Evolutionary conservation across 2,329 filamentous ascomycete genomes (phyloP), one percentile per base, ranked within the genome.

Genomic region (Fusarium sp.): DNA sequence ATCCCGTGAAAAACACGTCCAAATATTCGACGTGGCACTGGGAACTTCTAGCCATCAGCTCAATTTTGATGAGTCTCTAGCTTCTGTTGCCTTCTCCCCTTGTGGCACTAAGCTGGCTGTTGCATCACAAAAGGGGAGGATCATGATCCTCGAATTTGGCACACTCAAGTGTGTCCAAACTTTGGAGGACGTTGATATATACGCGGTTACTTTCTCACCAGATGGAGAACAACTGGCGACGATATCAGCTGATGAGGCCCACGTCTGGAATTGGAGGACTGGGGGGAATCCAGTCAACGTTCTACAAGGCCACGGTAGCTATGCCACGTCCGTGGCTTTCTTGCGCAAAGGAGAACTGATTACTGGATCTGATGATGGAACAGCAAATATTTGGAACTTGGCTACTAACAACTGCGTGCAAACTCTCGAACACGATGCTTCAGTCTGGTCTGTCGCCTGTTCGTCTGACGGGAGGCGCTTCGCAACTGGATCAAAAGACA

Each of bases 181-280:
- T 0, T 14, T 35, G 2, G 3, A 37, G 48, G 25, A 43, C 6
- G 6, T 13, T 13, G 16, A 11, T 16, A 20, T 20, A 52, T 5
- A 3, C 9, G 3, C 6, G 8, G 30, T 10, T 9, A 4, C 5
- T 10, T 35, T 57, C 10, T 57, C 52, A 11, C n/a, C 52, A 16
- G 32, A 35, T 7, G 30, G 20, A 4, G n/a, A 18, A 4, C n/a
- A 35, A 14, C 13, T 57, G n/a, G 52, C n/a, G 30, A 25, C 13
- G 6, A 13, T 20, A 6, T 5, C 2, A 18, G 2, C 2, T 4
- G 2, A 11, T 6, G 8, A 4, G 9, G 52, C 8, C 13, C 20
- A 18, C 18, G 8, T 57, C 14, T 57, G 52, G 52, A 37, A 57
- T 7, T 25, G 30, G 52, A 9, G 25, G 18, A 57, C 52, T 6